These are phyloP conservation scores for Clarireedia monteithiana DNA, from an alignment of 2,329 filamentous ascomycete species.

Conservation along the genomic window DNA sequence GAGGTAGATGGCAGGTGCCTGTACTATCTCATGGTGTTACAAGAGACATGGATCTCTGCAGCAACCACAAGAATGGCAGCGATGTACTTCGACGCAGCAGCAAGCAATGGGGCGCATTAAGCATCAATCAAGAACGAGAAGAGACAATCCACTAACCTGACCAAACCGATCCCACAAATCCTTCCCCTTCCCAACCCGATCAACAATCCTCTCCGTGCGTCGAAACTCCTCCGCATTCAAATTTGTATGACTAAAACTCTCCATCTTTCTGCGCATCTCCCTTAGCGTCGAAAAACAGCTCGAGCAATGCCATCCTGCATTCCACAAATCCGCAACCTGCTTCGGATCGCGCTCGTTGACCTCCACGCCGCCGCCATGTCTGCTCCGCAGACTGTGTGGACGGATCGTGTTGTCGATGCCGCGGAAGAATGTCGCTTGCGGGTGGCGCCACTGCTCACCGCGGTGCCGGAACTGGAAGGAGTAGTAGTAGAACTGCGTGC, in stretches of 20 bases:
- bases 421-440: slow-evolving; percentile 36
- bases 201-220: slow-evolving; percentile 33
- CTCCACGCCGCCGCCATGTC: not conserved
- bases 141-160: slow-evolving; percentile 15
- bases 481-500: slow-evolving; percentile 32
- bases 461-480: slow-evolving; percentile 32
- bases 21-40: no score
- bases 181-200: slow-evolving; percentile 34
- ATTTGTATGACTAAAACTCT: slow-evolving; percentile 34
- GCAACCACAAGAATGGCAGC: not conserved
- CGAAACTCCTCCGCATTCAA: slow-evolving; percentile 34
- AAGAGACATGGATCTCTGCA: no score
- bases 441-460: slow-evolving; percentile 34
- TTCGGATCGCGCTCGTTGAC: not conserved
- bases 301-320: slow-evolving; percentile 39
- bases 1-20: not conserved
- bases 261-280: slow-evolving; percentile 36
- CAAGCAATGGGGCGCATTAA: not conserved
- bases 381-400: slow-evolving; percentile 26
- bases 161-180: slow-evolving; percentile 35
- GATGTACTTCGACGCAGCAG: not conserved
- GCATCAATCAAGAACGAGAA: not conserved
- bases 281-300: slow-evolving; percentile 35
- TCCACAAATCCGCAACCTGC: slow-evolving; percentile 29
- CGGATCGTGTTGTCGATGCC: slow-evolving; percentile 31